phyloP scores from a whole-genome alignment of 1,284 basidiomycete species.

The Athelia sp. region DNA sequence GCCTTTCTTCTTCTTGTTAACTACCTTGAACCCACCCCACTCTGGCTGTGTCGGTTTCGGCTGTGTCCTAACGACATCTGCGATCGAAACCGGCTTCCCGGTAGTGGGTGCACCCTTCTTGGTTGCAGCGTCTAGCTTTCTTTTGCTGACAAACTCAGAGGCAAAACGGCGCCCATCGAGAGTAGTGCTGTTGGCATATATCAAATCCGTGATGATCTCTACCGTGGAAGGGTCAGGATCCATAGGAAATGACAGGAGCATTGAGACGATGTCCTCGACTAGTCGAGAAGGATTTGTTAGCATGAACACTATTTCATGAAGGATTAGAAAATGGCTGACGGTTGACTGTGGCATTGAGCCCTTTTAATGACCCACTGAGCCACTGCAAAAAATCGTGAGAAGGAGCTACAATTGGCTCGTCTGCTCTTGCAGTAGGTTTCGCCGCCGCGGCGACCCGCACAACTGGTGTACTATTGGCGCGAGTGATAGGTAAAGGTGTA shows the following conservation, averaged over 20 bases:
- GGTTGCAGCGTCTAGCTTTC: constrained; percentile 71
- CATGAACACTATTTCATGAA: constrained; percentile 4
- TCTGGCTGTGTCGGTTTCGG: constrained; percentile 75
- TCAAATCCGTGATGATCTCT: constrained; percentile 88
- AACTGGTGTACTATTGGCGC: neutral
- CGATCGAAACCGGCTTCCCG: constrained; percentile 65
- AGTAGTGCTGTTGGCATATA: constrained; percentile 92
- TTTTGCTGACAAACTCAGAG: constrained; percentile 81
- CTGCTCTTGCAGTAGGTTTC: constrained; percentile 40
- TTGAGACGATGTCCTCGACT: constrained; percentile 93
- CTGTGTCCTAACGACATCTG: constrained; percentile 85
- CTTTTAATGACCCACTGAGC: constrained; percentile 85
- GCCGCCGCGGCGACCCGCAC: constrained; percentile 29
- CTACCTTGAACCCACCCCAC: constrained; percentile 84
- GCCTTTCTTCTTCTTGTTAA: constrained; percentile 92
- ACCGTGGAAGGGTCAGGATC: constrained; percentile 79
- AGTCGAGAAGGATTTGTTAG: constrained; percentile 10
- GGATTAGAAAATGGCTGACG: constrained; percentile 42
- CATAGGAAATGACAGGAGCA: constrained; percentile 87
- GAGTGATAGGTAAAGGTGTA: constrained; percentile 12
- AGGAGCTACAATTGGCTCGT: constrained; percentile 62
- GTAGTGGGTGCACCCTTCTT: constrained; percentile 33
- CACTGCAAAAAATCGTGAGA: constrained; percentile 91
- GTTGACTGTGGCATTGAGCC: constrained; percentile 77
- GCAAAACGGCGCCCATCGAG: constrained; percentile 95